Conservation (phyloP, 805 yeast species). For the Candida rishiriensis region DNA sequence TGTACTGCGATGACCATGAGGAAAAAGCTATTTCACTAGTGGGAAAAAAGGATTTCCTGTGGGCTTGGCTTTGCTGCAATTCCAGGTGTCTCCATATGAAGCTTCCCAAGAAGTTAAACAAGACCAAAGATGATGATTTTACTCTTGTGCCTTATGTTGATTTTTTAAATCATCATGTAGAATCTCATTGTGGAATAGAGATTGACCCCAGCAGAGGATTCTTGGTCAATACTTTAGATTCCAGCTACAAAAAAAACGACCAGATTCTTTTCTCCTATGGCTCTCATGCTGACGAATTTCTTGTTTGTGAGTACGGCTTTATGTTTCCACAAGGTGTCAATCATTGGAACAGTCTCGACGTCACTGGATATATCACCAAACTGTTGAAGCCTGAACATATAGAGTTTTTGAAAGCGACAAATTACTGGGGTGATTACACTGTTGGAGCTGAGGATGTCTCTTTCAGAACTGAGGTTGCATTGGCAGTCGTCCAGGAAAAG, state of each 20-base stretch:
- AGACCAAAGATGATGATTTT: constrained; percentile 56
- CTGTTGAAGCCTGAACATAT: constrained; percentile 34
- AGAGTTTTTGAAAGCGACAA: constrained; percentile 43
- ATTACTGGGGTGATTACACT: constrained; percentile 75
- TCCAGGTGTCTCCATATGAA: constrained; percentile 86
- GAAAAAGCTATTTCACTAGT: constrained; percentile 2
- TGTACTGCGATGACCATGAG: not conserved
- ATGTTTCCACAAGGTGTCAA: constrained; percentile 40
- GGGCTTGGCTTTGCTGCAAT: constrained; percentile 86
- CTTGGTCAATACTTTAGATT: constrained; percentile 38
- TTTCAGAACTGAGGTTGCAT: constrained; percentile 70
- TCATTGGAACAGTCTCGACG: constrained; percentile 67
- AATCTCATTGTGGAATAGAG: constrained; percentile 49
- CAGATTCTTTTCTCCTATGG: constrained; percentile 81
- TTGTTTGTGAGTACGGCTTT: constrained; percentile 87
- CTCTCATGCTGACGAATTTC: constrained; percentile 78
- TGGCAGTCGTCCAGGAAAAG: constrained; percentile 50
- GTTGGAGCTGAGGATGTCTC: constrained; percentile 50
- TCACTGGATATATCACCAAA: constrained; percentile 40
- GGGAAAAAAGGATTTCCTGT: constrained; percentile 36
- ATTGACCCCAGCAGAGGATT: constrained; percentile 44
- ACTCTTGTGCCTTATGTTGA: constrained; percentile 92
- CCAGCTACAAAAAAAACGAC: constrained; percentile 34
- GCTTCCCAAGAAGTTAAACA: constrained; percentile 40
- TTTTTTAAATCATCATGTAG: constrained; percentile 67